These are phyloP conservation scores for Aureobasidium subglaciale DNA, from an alignment of 2,329 filamentous ascomycete species.

Conservation along the genomic window DNA sequence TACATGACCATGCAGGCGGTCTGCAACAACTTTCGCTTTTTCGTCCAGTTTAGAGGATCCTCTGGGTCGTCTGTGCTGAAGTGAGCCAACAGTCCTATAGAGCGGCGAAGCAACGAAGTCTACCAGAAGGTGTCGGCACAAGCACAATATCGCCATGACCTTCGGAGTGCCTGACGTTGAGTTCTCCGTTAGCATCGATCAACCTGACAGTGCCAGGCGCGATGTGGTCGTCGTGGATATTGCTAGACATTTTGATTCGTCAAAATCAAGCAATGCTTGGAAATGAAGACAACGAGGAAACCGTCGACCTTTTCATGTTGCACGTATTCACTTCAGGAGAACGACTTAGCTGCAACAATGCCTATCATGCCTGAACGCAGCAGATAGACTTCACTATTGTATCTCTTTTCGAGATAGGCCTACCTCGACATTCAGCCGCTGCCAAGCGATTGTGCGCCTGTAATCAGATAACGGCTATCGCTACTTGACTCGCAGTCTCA, in stretches of 20 bases:
- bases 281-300: background rate
- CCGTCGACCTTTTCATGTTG: background rate
- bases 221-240: background rate
- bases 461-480: background rate
- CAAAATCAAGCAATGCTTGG: background rate
- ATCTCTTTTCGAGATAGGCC: background rate
- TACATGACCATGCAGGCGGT: slow-evolving; percentile 23
- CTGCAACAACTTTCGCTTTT: slow-evolving; percentile 18
- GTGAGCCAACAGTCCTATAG: background rate
- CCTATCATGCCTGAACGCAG: background rate
- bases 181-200: slow-evolving; percentile 34
- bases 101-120: background rate
- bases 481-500: background rate
- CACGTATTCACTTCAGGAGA: background rate
- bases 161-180: slow-evolving; percentile 31
- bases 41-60: slow-evolving; percentile 22
- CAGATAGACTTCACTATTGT: background rate
- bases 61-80: slow-evolving; percentile 19
- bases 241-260: background rate
- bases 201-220: slow-evolving; percentile 37
- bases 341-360: background rate
- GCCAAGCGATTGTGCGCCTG: background rate
- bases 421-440: background rate
- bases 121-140: slow-evolving; percentile 34
- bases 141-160: slow-evolving; percentile 34